A percentile compares a stretch with the other conserved stretches of the same genome.
Conservation (phyloP, 225 moss, liverwort and hornwort species). For the Pleurozium schreberi region DNA sequence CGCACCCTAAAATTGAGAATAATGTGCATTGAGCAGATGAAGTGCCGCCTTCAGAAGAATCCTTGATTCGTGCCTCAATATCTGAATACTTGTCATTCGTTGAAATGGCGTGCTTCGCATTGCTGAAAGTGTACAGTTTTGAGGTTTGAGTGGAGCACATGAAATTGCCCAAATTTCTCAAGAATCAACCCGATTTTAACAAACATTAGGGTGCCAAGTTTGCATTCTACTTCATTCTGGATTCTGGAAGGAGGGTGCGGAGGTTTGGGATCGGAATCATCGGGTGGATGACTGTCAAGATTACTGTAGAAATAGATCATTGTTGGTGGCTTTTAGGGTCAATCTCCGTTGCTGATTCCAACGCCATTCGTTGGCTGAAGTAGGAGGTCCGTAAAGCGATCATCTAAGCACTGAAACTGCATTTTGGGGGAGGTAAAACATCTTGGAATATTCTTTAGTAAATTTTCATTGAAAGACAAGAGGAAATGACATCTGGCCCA, state of each 20-base stretch:
- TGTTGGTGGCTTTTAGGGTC: neutral
- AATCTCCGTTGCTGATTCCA: neutral
- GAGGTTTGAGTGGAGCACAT: too few species aligned
- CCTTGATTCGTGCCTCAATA: neutral
- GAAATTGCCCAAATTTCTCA: neutral
- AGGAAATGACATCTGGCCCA: too few species aligned
- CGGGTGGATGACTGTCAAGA: neutral
- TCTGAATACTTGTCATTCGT: neutral
- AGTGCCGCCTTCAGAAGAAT: neutral
- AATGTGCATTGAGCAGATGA: neutral
- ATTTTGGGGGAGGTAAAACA: too few species aligned
- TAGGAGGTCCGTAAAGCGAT: too few species aligned
- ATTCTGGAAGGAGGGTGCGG: too few species aligned
- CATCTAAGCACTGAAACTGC: too few species aligned
- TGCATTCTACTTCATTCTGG: neutral
- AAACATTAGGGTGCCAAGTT: neutral
- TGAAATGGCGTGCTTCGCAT: neutral
- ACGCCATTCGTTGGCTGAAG: neutral
- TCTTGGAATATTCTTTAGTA: too few species aligned
- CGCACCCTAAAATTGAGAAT: too few species aligned
- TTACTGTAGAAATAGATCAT: neutral
- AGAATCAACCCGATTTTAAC: neutral
- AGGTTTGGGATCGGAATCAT: neutral
- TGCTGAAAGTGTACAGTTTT: too few species aligned
- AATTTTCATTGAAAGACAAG: too few species aligned